Base-by-base conservation (phyloP, 2,329 filamentous ascomycete species). In the Fusarium sp. region DNA sequence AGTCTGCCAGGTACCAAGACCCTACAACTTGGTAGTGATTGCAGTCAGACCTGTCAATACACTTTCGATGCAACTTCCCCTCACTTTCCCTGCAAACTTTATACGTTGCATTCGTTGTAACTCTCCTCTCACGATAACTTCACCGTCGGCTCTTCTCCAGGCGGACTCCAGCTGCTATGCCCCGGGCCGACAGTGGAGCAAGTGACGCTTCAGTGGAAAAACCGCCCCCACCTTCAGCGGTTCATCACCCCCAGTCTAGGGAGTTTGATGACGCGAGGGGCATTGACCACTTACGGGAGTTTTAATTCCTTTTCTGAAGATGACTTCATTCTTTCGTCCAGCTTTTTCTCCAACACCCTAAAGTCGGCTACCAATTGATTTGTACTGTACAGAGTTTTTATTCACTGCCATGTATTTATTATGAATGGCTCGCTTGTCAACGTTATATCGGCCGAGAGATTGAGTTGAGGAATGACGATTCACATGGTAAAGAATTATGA, bases 261-360 rank as follows among this genome's bases (percentile, higher is more conserved):
- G 56, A 39, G 30, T 44, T 23, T 43, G 48, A 65, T 65, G 62
- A 65, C 61, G 62, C 61, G 53, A 65, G 44, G 30, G 31, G 37
- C 46, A 64, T 58, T 64, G 50, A 31, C 59, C 58, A 64, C 34
- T 59, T 21, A 65, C 31, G 48, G 31, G 23, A 41, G 45, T 52
- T 51, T 48, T 23, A 62, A 28, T 34, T 44, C 37, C 34, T 43
- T 34, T 16, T 37, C 30, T 37, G 25, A 25, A 52, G 39, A 65
- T 65, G 63, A 65, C 62, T 66, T 66, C 63, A 66, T 66, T 42
- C 34, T 21, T 51, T 18, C 30, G 41, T 48, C 45, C 19, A 59
- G n/a, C 65, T 46, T 51, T 45, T 23, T 58, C 42, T 30, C 26
- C 45, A 16, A 39, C 52, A 45, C n/a, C n/a, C n/a, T n/a, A n/a